Conservation (phyloP, 495 filamentous ascomycete species). For the Aspergillus incahuasiensis region DNA sequence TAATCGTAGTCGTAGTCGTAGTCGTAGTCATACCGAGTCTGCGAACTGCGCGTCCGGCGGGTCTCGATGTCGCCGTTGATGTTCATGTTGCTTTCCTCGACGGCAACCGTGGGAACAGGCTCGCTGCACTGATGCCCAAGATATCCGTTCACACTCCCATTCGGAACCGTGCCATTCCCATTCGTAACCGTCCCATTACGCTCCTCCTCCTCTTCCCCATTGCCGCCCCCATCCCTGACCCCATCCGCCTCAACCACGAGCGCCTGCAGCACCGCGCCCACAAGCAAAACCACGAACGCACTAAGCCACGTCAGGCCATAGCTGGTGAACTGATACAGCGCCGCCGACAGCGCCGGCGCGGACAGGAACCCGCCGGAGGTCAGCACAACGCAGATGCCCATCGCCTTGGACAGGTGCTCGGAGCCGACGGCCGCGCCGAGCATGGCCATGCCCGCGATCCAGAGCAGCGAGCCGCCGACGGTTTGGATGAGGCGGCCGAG, state of each 20-base stretch:
- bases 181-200: too few relatives aligned
- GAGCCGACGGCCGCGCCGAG: constrained; percentile 24
- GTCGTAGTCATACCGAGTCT: too few relatives aligned
- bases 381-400: constrained; percentile 20
- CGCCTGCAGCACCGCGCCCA: constrained; percentile 3
- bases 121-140: too few relatives aligned
- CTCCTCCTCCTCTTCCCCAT: too few relatives aligned
- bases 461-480: constrained; percentile 23
- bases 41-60: too few relatives aligned
- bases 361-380: constrained; percentile 19
- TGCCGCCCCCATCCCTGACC: neutral
- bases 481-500: constrained; percentile 28
- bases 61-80: too few relatives aligned
- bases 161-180: too few relatives aligned
- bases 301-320: constrained; percentile 9
- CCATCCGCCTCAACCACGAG: constrained; percentile 9
- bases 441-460: constrained; percentile 28
- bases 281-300: neutral
- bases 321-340: constrained; percentile 16
- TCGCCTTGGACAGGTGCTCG: constrained; percentile 17
- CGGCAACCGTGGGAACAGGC: too few relatives aligned
- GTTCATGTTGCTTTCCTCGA: too few relatives aligned
- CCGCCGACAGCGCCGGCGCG: constrained; percentile 22
- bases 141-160: too few relatives aligned
- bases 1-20: too few relatives aligned